Evolutionary conservation across 305 asterid genomes (phyloP).

Genomic region (Ilex paraguariensis): DNA sequence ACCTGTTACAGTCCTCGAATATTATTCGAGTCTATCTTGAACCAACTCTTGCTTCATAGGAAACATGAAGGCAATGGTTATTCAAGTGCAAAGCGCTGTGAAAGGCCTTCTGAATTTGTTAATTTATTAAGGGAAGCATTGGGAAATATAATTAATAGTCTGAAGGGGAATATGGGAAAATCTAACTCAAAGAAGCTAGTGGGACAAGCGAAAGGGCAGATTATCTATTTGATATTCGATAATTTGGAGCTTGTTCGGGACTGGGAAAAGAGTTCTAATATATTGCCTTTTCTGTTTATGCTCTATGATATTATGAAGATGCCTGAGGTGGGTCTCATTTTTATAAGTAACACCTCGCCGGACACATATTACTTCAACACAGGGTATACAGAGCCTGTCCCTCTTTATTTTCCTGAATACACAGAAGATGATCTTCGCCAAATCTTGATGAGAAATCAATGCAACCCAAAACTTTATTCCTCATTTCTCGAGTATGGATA

Average conservation of each 20-base stretch:
- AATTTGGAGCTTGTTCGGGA: constrained; percentile 59
- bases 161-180: constrained; percentile 41
- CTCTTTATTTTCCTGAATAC: constrained; percentile 76
- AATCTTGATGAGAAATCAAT: constrained; percentile 61
- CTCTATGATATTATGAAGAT: constrained; percentile 62
- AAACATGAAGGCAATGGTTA: constrained; percentile 57
- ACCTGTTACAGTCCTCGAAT: constrained; percentile 71
- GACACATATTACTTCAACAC: constrained; percentile 69
- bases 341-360: constrained; percentile 64
- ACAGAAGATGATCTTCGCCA: constrained; percentile 68
- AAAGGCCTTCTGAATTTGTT: constrained; percentile 81
- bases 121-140: constrained; percentile 67
- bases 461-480: constrained; percentile 60
- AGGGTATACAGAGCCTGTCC: constrained; percentile 66
- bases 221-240: constrained; percentile 84
- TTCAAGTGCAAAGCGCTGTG: constrained; percentile 73
- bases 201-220: constrained; percentile 45
- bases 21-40: constrained; percentile 76
- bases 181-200: constrained; percentile 41
- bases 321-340: constrained; percentile 77
- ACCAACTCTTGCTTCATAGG: constrained; percentile 82
- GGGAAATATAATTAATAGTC: constrained; percentile 34
- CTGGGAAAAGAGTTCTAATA: constrained; percentile 65
- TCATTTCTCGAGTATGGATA: constrained; percentile 77
- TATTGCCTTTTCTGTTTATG: constrained; percentile 62